Evolutionary conservation across 805 yeast species (phyloP).

Genomic region (Yamadazyma olivae): DNA sequence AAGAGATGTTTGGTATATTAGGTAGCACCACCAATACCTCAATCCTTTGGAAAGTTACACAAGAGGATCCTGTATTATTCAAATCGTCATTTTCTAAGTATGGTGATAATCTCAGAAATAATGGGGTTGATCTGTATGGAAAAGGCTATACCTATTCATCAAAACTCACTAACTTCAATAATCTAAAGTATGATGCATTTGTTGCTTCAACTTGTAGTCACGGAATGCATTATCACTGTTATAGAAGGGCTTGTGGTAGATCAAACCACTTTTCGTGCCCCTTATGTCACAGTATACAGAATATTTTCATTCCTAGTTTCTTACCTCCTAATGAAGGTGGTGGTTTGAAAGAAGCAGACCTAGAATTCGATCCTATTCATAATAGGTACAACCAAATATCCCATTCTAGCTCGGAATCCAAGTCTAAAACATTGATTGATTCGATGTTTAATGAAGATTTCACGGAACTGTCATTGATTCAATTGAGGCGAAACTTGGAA

Average conservation of each 20-base stretch:
- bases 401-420: slow-evolving; percentile 20
- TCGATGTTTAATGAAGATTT: slow-evolving; percentile 17
- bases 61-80: slow-evolving; percentile 15
- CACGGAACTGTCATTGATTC: slow-evolving; percentile 5
- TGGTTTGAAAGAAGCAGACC: slow-evolving; percentile 9
- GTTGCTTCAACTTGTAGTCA: slow-evolving; percentile 50
- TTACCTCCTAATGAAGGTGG: slow-evolving; percentile 21
- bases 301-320: slow-evolving; percentile 45
- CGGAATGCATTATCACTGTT: slow-evolving; percentile 50
- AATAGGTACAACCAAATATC: slow-evolving; percentile 21
- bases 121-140: slow-evolving; percentile 16
- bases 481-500: slow-evolving; percentile 7
- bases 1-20: slow-evolving; percentile 59
- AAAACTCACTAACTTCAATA: slow-evolving; percentile 3
- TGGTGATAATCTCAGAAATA: slow-evolving; percentile 6
- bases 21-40: slow-evolving; percentile 46
- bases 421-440: slow-evolving; percentile 22
- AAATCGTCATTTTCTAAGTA: slow-evolving; percentile 22
- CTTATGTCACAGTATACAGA: slow-evolving; percentile 45
- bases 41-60: slow-evolving; percentile 43
- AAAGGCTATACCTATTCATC: slow-evolving; percentile 16
- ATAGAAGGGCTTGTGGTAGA: slow-evolving; percentile 22
- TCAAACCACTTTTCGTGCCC: slow-evolving; percentile 42
- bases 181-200: slow-evolving; percentile 14
- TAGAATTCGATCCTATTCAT: slow-evolving; percentile 11